Percentiles rank a stretch among this genome's conserved stretches.
phyloP scores from a whole-genome alignment of 2,329 filamentous ascomycete species.

The Curvularia spicifera region DNA sequence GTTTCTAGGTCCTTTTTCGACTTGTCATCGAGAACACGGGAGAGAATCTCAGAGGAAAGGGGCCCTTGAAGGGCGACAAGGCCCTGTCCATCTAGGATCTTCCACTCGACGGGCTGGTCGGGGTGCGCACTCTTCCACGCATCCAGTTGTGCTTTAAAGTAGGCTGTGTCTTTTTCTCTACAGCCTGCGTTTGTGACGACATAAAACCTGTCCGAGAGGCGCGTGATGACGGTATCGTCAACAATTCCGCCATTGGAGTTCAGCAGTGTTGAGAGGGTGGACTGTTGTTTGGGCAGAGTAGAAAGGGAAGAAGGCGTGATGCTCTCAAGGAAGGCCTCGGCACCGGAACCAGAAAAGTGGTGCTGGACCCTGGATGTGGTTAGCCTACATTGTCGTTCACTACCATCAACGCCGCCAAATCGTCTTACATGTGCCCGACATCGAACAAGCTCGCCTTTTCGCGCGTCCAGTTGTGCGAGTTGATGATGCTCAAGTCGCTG shows the following conservation, averaged over 20 bases:
- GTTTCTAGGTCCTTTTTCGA: constrained; percentile 54
- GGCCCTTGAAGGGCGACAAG: constrained; percentile 92
- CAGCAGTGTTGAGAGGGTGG: constrained; percentile 83
- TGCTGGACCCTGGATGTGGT: constrained; percentile 70
- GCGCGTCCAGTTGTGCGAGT: constrained; percentile 90
- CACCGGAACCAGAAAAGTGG: constrained; percentile 79
- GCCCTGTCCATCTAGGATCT: constrained; percentile 73
- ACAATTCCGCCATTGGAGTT: constrained; percentile 85
- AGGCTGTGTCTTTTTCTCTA: constrained; percentile 83
- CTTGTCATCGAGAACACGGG: constrained; percentile 63
- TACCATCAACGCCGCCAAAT: background rate
- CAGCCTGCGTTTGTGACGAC: constrained; percentile 95
- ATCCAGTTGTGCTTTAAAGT: constrained; percentile 73
- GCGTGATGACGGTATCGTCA: constrained; percentile 90
- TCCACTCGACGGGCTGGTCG: constrained; percentile 66
- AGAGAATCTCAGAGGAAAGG: constrained; percentile 71
- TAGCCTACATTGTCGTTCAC: background rate
- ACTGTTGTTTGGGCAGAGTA: constrained; percentile 69
- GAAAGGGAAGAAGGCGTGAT: constrained; percentile 79
- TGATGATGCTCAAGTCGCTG: constrained; percentile 73
- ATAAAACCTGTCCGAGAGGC: constrained; percentile 73
- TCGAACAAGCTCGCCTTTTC: constrained; percentile 91
- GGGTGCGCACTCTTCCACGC: constrained; percentile 51
- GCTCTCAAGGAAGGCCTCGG: constrained; percentile 79
- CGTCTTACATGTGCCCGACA: constrained; percentile 86